A percentile compares a stretch with the other conserved stretches of the same genome.
These are phyloP conservation scores for Castanea sativa DNA, from an alignment of 306 rosid genomes.

Conservation along the genomic window DNA sequence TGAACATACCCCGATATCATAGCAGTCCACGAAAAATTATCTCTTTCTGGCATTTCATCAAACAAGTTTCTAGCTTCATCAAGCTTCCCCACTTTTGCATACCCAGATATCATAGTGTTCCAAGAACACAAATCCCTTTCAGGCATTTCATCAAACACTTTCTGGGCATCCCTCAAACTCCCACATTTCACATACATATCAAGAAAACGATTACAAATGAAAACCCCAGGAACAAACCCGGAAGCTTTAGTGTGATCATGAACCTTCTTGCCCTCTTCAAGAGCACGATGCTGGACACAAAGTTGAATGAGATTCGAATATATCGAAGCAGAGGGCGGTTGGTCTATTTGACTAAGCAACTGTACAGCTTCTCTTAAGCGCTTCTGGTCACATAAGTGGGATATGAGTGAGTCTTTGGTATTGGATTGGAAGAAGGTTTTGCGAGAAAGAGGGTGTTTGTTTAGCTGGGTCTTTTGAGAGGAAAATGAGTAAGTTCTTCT, in stretches of 20 bases:
- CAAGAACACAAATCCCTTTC: slow-evolving; percentile 25
- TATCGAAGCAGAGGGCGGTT: slow-evolving; percentile 26
- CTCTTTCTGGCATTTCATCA: slow-evolving; percentile 23
- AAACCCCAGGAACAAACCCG: slow-evolving; percentile 42
- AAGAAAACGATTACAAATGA: slow-evolving; percentile 50
- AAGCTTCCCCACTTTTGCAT: slow-evolving; percentile 31
- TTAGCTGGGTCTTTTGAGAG: slow-evolving; percentile 15
- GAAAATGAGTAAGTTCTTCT: slow-evolving; percentile 25
- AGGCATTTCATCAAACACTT: slow-evolving; percentile 24
- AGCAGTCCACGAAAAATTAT: slow-evolving; percentile 30
- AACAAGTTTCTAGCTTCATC: slow-evolving; percentile 16
- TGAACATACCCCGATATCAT: slow-evolving; percentile 25
- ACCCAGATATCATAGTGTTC: slow-evolving; percentile 27
- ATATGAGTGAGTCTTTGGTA: slow-evolving; percentile 34
- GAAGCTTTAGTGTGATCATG: slow-evolving; percentile 55
- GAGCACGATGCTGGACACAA: slow-evolving; percentile 50
- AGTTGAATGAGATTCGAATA: slow-evolving; percentile 45
- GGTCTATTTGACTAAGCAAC: slow-evolving; percentile 31
- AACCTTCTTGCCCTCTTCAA: slow-evolving; percentile 45
- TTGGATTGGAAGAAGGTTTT: slow-evolving; percentile 18
- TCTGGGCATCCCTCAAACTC: slow-evolving; percentile 36
- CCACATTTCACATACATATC: slow-evolving; percentile 57
- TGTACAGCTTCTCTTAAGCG: slow-evolving; percentile 55
- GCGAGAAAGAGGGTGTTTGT: neutral
- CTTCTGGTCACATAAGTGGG: slow-evolving; percentile 36